Evolutionary conservation across 75 land plant species (phyloP), one percentile per base, ranked within the genome.

Genomic region (Azolla pinnata): DNA sequence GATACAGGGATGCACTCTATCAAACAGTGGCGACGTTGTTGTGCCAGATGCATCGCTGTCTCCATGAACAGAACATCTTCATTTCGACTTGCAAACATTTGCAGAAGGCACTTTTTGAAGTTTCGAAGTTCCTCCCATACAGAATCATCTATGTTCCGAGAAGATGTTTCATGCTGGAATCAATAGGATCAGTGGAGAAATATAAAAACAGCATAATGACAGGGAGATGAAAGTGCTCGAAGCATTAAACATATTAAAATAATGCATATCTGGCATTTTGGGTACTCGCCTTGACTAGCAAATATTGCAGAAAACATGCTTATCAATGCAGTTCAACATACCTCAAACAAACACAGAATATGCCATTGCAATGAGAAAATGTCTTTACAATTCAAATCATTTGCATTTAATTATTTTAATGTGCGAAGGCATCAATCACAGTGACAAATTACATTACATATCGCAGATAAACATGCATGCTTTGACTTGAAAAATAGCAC

Each of bases 71-170:
- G 51, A 1, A 85, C 79, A 56, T 85, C 90, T 60, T 83, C 88
- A 10, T 81, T 84, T 62, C 85, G 83, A 38, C 63, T 70, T 21
- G 68, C 72, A 71, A 88, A 93, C 98, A 93, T 93, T 79, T 61
- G 79, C 4, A 93, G 71, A 4, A 93, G 75, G 67, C 98, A 93
- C 54, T 93, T 93, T 66, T 93, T 93, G 81, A 85, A 93, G 69
- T 93, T 93, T 7, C 96, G 86, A 23, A 93, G 63, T 69, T 93
- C 98, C 55, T 88, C 87, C 96, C 90, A 93, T 33, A 83, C 84
- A 75, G 74, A 70, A 27, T 83, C 77, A 66, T 93, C 98, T 20
- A 93, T 67, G 60, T 65, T 75, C 67, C 98, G 81, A 18, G 96
- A 80, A 44, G 98, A 50, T 29, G 82, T 70, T 67, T 85, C 98